Conservation (phyloP, 139 green algal species). For the Chlorella sp. region DNA sequence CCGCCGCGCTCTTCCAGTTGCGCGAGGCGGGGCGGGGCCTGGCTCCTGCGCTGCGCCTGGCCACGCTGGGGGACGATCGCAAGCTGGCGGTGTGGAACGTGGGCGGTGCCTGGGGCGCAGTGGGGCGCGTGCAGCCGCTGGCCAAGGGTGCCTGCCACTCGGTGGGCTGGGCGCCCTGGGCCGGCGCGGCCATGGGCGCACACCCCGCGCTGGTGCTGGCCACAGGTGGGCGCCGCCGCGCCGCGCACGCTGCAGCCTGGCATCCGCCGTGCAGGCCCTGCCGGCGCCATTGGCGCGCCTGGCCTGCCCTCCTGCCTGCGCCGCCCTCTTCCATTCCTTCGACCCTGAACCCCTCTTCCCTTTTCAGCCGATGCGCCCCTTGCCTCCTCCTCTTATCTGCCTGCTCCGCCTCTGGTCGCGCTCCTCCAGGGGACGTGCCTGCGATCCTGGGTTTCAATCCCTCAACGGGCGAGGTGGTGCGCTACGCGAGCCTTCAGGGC, state of each 20-base stretch:
- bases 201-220: constrained; percentile 41
- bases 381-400: too few species aligned
- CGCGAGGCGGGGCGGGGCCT: not conserved
- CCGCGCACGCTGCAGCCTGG: too few species aligned
- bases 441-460: not conserved
- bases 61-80: constrained; percentile 31
- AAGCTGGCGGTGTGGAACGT: constrained; percentile 57
- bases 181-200: constrained; percentile 22
- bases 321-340: too few species aligned
- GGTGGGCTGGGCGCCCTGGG: constrained; percentile 37
- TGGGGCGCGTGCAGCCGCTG: constrained; percentile 46
- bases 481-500: constrained; percentile 23
- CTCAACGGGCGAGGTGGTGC: constrained; percentile 15
- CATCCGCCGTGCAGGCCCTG: too few species aligned
- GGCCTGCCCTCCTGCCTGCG: too few species aligned
- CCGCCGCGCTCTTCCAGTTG: not conserved
- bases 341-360: too few species aligned
- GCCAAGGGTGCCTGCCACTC: constrained; percentile 39
- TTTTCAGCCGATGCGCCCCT: too few species aligned
- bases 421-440: not conserved
- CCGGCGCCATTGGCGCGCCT: too few species aligned
- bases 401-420: too few species aligned
- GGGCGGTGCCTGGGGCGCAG: too few species aligned
- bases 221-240: constrained; percentile 24
- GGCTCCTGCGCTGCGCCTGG: constrained; percentile 26